Conservation (phyloP, 352 stramenopile genomes). For the Thalassiosira ordinaria region DNA sequence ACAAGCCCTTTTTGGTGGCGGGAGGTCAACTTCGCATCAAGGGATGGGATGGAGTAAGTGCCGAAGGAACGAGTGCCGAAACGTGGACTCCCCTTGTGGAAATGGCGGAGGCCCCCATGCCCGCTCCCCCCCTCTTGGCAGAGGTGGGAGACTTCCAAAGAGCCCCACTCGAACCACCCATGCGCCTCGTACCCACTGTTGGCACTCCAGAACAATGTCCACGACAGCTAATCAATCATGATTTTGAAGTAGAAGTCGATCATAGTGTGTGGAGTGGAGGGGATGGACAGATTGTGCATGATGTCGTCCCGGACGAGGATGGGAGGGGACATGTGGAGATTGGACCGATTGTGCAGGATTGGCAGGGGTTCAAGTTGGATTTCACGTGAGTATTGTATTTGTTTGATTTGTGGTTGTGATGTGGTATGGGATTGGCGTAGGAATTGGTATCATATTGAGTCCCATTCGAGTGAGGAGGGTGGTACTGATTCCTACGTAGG, state of each 20-base stretch:
- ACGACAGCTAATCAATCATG: conserved; percentile 27
- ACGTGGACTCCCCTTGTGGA: conserved; percentile 41
- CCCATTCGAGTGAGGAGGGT: no score
- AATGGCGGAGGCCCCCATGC: conserved; percentile 26
- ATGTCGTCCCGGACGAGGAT: no score
- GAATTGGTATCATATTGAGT: neutral
- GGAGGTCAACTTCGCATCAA: conserved; percentile 60
- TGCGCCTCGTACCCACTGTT: neutral
- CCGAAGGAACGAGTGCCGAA: neutral
- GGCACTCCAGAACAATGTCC: conserved; percentile 29
- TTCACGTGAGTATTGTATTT: conserved; percentile 34
- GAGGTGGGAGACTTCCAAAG: neutral
- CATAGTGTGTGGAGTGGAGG: conserved; percentile 50
- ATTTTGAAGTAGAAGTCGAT: conserved; percentile 47
- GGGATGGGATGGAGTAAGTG: conserved; percentile 36
- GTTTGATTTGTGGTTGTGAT: neutral
- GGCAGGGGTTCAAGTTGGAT: conserved; percentile 50
- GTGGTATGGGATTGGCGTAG: neutral
- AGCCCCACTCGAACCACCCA: neutral
- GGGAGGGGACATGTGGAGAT: conserved; percentile 3
- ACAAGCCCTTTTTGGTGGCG: conserved; percentile 65
- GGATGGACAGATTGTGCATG: conserved; percentile 36
- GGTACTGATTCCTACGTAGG: no score
- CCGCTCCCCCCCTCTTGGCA: neutral
- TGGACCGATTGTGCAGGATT: conserved; percentile 7